These are phyloP conservation scores for Papilionanthe hybrid DNA, from an alignment of 116 monocot species.

Conservation along the genomic window DNA sequence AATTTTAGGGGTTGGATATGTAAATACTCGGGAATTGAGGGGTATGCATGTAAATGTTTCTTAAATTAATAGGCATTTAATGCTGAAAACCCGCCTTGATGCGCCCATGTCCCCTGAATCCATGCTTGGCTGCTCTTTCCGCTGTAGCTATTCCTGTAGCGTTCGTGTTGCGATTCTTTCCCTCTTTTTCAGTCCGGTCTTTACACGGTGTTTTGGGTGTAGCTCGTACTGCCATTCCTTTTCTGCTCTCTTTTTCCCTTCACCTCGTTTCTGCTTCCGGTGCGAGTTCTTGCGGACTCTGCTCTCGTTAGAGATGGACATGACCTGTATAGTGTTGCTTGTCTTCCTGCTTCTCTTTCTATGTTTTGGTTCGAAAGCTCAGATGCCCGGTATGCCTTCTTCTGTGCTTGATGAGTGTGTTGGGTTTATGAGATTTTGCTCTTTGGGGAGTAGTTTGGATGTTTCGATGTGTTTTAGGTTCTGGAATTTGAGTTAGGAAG, in stretches of 20 bases:
- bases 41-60: too few relatives aligned
- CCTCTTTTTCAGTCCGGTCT: background rate
- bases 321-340: background rate
- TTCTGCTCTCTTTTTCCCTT: background rate
- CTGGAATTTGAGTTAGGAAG: too few relatives aligned
- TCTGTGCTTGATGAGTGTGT: background rate
- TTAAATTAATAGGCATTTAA: too few relatives aligned
- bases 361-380: background rate
- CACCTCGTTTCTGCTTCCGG: background rate
- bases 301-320: background rate
- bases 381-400: constrained; percentile 5
- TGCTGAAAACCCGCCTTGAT: too few relatives aligned
- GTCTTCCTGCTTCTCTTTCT: background rate
- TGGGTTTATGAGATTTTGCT: background rate
- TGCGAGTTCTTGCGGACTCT: background rate
- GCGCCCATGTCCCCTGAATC: too few relatives aligned
- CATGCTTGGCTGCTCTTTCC: background rate
- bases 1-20: too few relatives aligned
- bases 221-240: background rate
- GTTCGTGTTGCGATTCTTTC: background rate
- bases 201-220: background rate
- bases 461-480: background rate
- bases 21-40: too few relatives aligned
- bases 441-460: background rate
- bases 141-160: background rate